Base-by-base conservation (phyloP, 2,329 filamentous ascomycete genomes). In the Fusarium transvaalense region DNA sequence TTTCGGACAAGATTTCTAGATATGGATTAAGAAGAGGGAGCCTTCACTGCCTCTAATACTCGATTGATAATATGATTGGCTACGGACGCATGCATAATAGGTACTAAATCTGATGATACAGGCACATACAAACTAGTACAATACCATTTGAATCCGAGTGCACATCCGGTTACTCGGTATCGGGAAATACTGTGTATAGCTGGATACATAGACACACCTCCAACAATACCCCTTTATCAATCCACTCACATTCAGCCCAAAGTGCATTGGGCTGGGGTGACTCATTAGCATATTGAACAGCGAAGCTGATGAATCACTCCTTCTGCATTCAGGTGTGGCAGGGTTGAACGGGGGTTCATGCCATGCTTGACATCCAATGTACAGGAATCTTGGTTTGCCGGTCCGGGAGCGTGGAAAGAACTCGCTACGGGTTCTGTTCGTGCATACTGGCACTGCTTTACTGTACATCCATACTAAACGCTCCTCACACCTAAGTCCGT, bases 1-100 rank as follows among this genome's bases (percentile, higher is more conserved):
- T 21, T 27, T 47, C 66, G 61, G 66, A 34, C 43, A 19, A 17
- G 6, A 53, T 37, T 64, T 64, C 53, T 64, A 34, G 14, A 55
- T 41, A 23, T 25, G 41, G 61, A 38, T 31, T 35, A 23, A 53
- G 25, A 17, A 38, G 31, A 56, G 50, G 46, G 34, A 50, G 32
- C 10, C n/a, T 35, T 29, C n/a, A 19, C 23, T 38, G 10, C 39
- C 23, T 38, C 27, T 51, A 46, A 32, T 29, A 53, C 17, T 47
- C 42, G 25, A 27, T 32, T 32, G 43, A 47, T 31, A 53, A 54
- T 23, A 32, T 43, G 15, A 43, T 43, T n/a, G 23, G 15, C 41
- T 17, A 31, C n/a, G 21, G 42, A 19, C 19, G 42, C 27, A 45
- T 31, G 42, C 42, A 31, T 21, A 19, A 31, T 29, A 29, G 27